Evolutionary conservation across 140 eudicot genomes (phyloP).

Genomic region (Eryngium alpinum): DNA sequence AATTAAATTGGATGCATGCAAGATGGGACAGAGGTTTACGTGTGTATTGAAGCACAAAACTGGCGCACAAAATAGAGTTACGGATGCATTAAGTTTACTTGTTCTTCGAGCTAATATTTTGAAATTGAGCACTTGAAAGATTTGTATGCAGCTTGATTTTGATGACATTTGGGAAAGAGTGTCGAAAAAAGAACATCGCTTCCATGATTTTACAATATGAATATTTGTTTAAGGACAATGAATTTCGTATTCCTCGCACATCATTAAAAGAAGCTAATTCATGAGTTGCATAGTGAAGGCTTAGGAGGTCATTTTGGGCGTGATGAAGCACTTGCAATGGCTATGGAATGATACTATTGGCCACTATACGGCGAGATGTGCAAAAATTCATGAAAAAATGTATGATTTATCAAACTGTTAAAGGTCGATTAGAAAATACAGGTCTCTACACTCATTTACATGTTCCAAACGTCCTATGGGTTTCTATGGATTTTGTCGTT

Average conservation of each 20-base stretch:
- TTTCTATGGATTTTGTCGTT: no score
- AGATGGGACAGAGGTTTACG: background rate
- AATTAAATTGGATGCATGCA: background rate
- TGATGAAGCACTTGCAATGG: no score
- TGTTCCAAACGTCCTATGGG: background rate
- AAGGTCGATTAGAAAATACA: background rate
- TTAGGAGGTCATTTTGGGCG: background rate
- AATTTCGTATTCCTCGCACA: no score
- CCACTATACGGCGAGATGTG: background rate
- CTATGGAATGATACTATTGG: background rate
- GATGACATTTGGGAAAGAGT: no score
- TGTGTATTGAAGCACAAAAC: slow-evolving; percentile 10
- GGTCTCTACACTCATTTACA: background rate
- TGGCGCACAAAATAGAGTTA: background rate
- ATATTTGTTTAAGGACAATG: background rate
- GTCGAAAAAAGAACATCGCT: no score
- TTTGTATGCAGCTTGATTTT: no score
- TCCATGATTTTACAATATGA: background rate
- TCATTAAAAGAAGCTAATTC: background rate
- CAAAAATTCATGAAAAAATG: no score
- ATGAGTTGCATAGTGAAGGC: no score
- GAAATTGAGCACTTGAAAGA: background rate
- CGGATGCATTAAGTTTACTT: background rate
- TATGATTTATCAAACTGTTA: background rate
- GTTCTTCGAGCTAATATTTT: background rate